phyloP scores from a whole-genome alignment of 164 flowering plant species.

The Stephania cephalantha region DNA sequence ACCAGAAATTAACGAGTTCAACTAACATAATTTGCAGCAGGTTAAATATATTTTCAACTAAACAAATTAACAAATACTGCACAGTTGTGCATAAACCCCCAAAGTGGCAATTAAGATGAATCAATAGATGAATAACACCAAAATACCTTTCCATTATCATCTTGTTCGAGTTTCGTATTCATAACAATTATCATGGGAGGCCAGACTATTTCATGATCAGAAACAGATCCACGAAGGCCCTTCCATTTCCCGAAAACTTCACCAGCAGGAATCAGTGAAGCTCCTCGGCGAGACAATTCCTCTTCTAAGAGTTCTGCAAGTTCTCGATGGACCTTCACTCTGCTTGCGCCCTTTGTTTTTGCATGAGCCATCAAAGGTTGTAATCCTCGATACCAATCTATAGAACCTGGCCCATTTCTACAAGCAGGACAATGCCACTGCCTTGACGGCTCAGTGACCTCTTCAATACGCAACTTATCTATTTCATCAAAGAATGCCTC shows the following conservation, averaged over 20 bases:
- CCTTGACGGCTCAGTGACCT: slow-evolving; percentile 59
- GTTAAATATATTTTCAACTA: neutral
- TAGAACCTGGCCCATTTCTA: slow-evolving; percentile 85
- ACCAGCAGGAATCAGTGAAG: slow-evolving; percentile 62
- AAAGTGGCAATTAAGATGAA: neutral
- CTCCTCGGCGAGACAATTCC: slow-evolving; percentile 59
- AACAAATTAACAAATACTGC: neutral
- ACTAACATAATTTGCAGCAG: too few species aligned
- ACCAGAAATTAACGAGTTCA: too few species aligned
- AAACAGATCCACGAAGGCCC: slow-evolving; percentile 39
- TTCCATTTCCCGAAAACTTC: slow-evolving; percentile 74
- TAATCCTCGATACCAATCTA: slow-evolving; percentile 84
- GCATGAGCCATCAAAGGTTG: slow-evolving; percentile 86
- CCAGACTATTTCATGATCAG: slow-evolving; percentile 81
- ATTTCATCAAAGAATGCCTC: slow-evolving; percentile 48
- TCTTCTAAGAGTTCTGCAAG: slow-evolving; percentile 74
- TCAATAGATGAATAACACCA: neutral
- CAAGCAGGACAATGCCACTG: slow-evolving; percentile 99
- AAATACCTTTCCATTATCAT: slow-evolving; percentile 73
- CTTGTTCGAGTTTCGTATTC: slow-evolving; percentile 70
- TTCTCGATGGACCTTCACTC: slow-evolving; percentile 70
- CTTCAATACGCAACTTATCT: slow-evolving; percentile 44
- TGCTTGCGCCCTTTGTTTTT: slow-evolving; percentile 61
- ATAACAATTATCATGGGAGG: slow-evolving; percentile 89
- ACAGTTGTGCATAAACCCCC: neutral